phyloP scores from a whole-genome alignment of 1,284 basidiomycete genomes.

The Rhodotorula mucilaginosa region DNA sequence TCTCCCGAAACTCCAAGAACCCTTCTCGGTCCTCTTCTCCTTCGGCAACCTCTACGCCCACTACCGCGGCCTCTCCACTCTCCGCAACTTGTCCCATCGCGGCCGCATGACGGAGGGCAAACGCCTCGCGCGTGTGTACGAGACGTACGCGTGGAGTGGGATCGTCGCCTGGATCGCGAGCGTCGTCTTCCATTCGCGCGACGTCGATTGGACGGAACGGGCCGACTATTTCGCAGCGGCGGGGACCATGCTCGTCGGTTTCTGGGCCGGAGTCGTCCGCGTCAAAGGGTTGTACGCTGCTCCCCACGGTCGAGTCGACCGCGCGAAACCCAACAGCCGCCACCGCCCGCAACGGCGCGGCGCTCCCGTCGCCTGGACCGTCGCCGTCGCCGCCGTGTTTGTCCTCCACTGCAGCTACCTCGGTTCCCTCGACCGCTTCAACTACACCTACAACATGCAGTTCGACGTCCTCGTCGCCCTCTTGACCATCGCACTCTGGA shows the following conservation, averaged over 20 bases:
- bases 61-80: slow-evolving; percentile 27
- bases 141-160: slow-evolving; percentile 67
- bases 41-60: slow-evolving; percentile 78
- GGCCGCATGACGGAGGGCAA: slow-evolving; percentile 54
- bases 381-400: slow-evolving; percentile 57
- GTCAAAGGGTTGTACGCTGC: slow-evolving; percentile 43
- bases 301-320: neutral
- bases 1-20: slow-evolving; percentile 78
- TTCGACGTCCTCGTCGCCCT: slow-evolving; percentile 76
- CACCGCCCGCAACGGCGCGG: slow-evolving; percentile 52
- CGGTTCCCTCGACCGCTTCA: slow-evolving; percentile 71
- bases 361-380: neutral
- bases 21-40: slow-evolving; percentile 85
- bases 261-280: slow-evolving; percentile 59
- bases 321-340: slow-evolving; percentile 3
- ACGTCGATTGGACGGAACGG: slow-evolving; percentile 79
- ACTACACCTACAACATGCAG: slow-evolving; percentile 91
- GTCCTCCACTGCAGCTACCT: slow-evolving; percentile 74
- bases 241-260: slow-evolving; percentile 63
- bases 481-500: slow-evolving; percentile 75
- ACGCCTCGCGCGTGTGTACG: slow-evolving; percentile 65
- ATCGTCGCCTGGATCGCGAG: slow-evolving; percentile 94
- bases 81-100: slow-evolving; percentile 35
- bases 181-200: slow-evolving; percentile 86
- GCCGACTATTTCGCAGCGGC: slow-evolving; percentile 95